Evolutionary conservation across 129 eudicot species (phyloP).

Genomic region (Centaurea solstitialis): DNA sequence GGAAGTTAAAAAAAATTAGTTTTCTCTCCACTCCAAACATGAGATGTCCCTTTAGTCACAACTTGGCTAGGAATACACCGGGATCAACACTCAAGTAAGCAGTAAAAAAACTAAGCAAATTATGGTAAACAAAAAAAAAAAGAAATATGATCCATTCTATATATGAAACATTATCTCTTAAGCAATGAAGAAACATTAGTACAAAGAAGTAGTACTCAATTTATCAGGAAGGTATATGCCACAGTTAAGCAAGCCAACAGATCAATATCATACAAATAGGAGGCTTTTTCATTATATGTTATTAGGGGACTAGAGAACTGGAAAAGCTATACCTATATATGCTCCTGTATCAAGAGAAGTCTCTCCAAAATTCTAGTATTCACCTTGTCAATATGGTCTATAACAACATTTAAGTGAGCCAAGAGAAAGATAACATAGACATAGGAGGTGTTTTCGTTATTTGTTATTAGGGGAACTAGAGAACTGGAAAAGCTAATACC

Average conservation of each 20-base stretch:
- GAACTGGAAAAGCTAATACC: not conserved
- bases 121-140: not conserved
- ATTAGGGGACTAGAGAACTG: not conserved
- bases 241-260: not conserved
- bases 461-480: not conserved
- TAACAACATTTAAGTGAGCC: not conserved
- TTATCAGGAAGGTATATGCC: not conserved
- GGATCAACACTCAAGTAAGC: not conserved
- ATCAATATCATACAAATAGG: too few species aligned
- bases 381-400: not conserved
- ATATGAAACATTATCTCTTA: not conserved
- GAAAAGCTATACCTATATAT: not conserved
- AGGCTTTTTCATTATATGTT: not conserved
- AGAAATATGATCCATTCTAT: not conserved
- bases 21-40: not conserved
- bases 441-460: not conserved
- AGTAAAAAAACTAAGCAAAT: not conserved
- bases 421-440: not conserved
- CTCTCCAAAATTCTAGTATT: not conserved
- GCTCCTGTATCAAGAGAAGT: not conserved
- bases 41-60: not conserved
- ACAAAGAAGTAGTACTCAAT: not conserved
- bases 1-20: not conserved
- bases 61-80: not conserved
- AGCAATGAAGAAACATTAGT: too few species aligned